These are phyloP conservation scores for Nemania sp. DNA, from an alignment of 2,329 filamentous ascomycete species.

Conservation along the genomic window DNA sequence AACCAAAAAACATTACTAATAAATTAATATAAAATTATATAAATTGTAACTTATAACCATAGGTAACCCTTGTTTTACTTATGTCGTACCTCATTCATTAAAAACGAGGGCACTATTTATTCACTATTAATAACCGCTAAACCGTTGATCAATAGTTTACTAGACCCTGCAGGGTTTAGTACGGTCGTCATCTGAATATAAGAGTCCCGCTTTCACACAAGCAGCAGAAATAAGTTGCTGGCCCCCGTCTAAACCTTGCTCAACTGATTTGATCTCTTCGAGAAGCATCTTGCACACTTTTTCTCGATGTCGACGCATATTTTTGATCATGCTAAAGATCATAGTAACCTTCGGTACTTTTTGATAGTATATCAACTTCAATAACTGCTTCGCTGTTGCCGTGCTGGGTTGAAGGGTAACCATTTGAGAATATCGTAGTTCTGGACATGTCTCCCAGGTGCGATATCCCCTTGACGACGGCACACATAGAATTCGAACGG, in stretches of 20 bases:
- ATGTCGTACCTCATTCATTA: too few species aligned
- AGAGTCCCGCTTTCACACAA: slow-evolving; percentile 15
- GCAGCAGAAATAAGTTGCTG: slow-evolving; percentile 27
- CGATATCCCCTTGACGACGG: background rate
- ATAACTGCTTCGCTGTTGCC: background rate
- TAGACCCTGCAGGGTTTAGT: too few species aligned
- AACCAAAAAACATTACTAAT: background rate
- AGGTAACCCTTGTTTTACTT: too few species aligned
- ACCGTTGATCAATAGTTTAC: too few species aligned
- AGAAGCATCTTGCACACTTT: slow-evolving; percentile 20
- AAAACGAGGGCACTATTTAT: too few species aligned
- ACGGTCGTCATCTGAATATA: background rate
- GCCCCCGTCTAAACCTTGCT: slow-evolving; percentile 24
- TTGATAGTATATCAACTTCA: background rate
- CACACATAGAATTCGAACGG: slow-evolving; percentile 5
- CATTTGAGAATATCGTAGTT: background rate
- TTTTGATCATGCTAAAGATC: background rate
- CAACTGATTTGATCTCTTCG: slow-evolving; percentile 15
- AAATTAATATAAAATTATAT: background rate
- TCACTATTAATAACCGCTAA: too few species aligned
- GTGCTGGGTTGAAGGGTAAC: slow-evolving; percentile 6
- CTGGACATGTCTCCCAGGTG: background rate
- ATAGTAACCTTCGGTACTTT: background rate
- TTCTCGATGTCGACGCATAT: background rate
- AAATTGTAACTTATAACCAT: background rate